Base-by-base conservation (phyloP, 345 rosid genomes). In the Geranium brycei region DNA sequence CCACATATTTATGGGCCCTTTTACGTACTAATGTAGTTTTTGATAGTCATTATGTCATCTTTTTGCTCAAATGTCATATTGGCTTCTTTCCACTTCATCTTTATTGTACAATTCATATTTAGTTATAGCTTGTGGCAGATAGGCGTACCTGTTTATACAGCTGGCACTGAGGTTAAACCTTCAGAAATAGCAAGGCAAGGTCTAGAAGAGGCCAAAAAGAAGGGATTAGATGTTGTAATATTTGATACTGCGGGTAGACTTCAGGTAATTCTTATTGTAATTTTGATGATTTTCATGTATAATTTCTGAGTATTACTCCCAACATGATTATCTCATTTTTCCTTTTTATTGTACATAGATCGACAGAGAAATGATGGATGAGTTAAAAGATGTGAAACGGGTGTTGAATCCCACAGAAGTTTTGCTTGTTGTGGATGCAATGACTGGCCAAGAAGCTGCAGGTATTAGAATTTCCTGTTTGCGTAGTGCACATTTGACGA, bases 401-500 rank as follows among this genome's bases (percentile, higher is more conserved):
- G 81, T 77, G 51, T 62, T 90, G 62, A 93, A 86, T 77, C 96
- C 97, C 59, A 86, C 92, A n/a, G 99, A 93, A 79, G 91, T 90
- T 17, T 79, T 93, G 78, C 95, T 93, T 60, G 96, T 93, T 61
- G 99, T 90, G 66, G 99, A 93, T 85, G 97, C 97, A 67, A 93
- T 93, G 96, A 90, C 99, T 56, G 99, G 97, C 65, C 99, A 93
- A 82, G 99, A 93, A 88, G 97, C 97, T 71, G 99, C 91, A 66
- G 95, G 99, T 90, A 76, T 60, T 62, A 32, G 7, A 31, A 66
- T 31, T 51, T 57, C 51, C 17, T 28, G 41, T 35, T 68, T 32
- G 11, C 62, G 0, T 7, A 35, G 41, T 35, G 5, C 41, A 41
- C 17, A 7, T 4, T 65, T 68, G 19, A 31, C 3, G 17, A 40